Conservation (phyloP, 2,329 filamentous ascomycete species). For the Knufia petricola region DNA sequence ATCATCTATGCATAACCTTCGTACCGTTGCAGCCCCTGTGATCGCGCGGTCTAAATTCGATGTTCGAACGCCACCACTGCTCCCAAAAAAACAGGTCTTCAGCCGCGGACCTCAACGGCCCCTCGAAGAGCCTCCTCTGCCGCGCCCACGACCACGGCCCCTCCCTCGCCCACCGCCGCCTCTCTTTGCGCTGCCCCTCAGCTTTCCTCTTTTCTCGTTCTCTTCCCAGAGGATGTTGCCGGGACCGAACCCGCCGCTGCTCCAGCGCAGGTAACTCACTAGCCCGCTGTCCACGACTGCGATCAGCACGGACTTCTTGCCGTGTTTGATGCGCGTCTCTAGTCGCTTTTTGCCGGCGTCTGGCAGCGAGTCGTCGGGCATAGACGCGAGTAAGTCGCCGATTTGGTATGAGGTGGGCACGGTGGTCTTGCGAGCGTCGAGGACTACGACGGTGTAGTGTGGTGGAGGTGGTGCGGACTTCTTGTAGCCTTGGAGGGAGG, state of each 20-base stretch:
- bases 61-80: too few relatives aligned
- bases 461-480: slow-evolving; percentile 70
- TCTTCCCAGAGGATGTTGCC: slow-evolving; percentile 57
- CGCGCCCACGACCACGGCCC: slow-evolving; percentile 25
- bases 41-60: too few relatives aligned
- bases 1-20: background rate
- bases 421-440: slow-evolving; percentile 61
- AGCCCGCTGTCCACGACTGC: slow-evolving; percentile 85
- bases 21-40: slow-evolving; percentile 15
- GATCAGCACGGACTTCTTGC: slow-evolving; percentile 70
- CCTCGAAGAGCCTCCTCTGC: slow-evolving; percentile 16
- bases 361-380: slow-evolving; percentile 57
- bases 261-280: slow-evolving; percentile 74
- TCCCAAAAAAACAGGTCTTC: too few relatives aligned
- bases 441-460: slow-evolving; percentile 75
- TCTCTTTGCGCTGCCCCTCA: slow-evolving; percentile 25
- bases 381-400: slow-evolving; percentile 59
- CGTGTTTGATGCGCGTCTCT: slow-evolving; percentile 74
- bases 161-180: slow-evolving; percentile 18
- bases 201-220: slow-evolving; percentile 13
- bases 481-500: slow-evolving; percentile 50
- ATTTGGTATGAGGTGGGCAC: slow-evolving; percentile 69
- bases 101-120: slow-evolving; percentile 18
- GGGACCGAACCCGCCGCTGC: slow-evolving; percentile 67
- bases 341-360: slow-evolving; percentile 41